phyloP scores from a whole-genome alignment of 2,329 filamentous ascomycete genomes.

The Xylariaceae sp. region DNA sequence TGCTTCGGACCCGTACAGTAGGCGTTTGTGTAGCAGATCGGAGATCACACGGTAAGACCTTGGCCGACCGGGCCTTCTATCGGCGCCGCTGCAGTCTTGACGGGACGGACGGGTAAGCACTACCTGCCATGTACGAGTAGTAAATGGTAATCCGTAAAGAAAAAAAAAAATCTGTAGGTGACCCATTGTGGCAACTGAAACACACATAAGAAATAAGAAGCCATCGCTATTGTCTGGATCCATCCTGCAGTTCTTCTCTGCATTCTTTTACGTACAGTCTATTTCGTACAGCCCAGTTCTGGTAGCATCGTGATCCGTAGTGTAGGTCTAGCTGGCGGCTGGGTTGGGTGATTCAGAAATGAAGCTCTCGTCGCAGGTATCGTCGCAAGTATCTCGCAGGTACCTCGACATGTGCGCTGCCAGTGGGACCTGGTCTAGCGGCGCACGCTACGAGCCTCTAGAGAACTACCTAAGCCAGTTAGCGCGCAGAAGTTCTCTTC shows the following conservation, averaged over 20 bases:
- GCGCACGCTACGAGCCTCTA: not conserved
- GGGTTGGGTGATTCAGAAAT: slow-evolving; percentile 9
- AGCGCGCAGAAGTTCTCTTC: not conserved
- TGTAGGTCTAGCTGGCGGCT: slow-evolving; percentile 1
- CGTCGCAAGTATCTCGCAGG: not conserved
- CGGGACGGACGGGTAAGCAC: not conserved
- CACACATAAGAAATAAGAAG: no score
- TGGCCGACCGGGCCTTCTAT: not conserved
- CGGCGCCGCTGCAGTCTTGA: not conserved
- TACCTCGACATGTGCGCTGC: not conserved
- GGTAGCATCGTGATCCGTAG: no score
- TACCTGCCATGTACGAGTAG: not conserved
- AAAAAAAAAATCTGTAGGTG: not conserved
- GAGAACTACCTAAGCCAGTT: not conserved
- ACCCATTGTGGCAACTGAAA: no score
- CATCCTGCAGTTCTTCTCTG: no score
- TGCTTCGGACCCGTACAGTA: not conserved
- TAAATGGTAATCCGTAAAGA: not conserved
- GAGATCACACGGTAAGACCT: not conserved
- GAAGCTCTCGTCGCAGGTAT: not conserved
- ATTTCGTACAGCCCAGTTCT: no score
- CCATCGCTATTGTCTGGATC: no score
- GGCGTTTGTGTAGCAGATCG: not conserved
- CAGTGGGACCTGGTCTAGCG: no score
- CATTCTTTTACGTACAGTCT: not conserved